Base-by-base conservation (phyloP, 495 filamentous ascomycete genomes). In the Lasiosphaeria hispida region DNA sequence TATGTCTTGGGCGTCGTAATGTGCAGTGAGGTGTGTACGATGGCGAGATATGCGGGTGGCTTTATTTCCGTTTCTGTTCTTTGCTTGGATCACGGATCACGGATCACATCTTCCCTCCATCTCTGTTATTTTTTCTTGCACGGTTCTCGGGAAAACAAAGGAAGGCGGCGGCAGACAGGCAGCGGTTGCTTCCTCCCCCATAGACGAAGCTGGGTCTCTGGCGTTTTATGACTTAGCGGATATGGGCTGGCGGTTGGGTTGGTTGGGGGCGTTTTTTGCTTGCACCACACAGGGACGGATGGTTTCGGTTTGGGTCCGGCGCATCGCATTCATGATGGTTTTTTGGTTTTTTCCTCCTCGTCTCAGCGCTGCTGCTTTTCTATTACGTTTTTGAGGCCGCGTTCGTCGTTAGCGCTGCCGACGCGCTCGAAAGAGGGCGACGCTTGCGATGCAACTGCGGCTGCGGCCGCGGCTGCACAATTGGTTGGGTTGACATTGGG, bases 201-300 rank as follows among this genome's bases (percentile, higher is more conserved):
- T 63, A 66, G 61, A 66, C 60, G 61, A 63, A 55, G 62, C 62
- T 64, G 54, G 53, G 62, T 64, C 53, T 61, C 60, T 51, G 59
- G 64, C 62, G 69, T 63, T 63, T 58, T 9, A 47, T 51, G 60
- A 66, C 58, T 65, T 59, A 63, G 57, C 53, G 52, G 65, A 72
- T 68, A 61, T 65, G 67, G 64, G 64, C 65, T 63, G 17, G 44
- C 47, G 57, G 55, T 57, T 44, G 52, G 30, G 30, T 60, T 19
- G 55, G 53, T 60, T 34, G 56, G 18, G n/a, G 67, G 64, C 61
- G 63, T 63, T 60, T 59, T 55, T 57, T n/a, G 17, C 23, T 30
- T 30, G 23, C 23, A 30, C 23, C 23, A 30, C 23, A 30, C 23
- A 30, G 23, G 23, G 23, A 5, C 23, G 23, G 23, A 30, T 30